Percentiles rank a stretch among this genome's conserved stretches.
Conservation (phyloP, 805 yeast genomes). For the Cephaloascus albidus region DNA sequence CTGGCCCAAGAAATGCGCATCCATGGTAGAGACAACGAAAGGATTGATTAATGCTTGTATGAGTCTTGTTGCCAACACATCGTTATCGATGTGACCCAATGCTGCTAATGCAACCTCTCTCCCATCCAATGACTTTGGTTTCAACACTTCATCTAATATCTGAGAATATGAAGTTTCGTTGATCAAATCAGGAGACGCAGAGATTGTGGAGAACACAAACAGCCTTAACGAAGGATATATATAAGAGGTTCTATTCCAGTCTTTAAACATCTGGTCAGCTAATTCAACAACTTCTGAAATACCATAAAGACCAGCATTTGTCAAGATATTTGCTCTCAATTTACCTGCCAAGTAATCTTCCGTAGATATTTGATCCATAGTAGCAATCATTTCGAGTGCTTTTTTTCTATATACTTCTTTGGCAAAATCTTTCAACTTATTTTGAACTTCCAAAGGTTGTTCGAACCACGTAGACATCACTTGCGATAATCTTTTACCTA, state of each 20-base stretch:
- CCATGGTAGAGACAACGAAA: constrained; percentile 46
- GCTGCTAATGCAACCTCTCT: constrained; percentile 50
- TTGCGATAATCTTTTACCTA: constrained; percentile 27
- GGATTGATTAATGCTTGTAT: constrained; percentile 30
- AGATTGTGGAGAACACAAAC: constrained; percentile 33
- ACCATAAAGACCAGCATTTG: constrained; percentile 26
- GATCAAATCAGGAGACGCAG: constrained; percentile 22
- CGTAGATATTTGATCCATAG: constrained; percentile 7
- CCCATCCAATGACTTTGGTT: constrained; percentile 47
- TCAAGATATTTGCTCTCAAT: constrained; percentile 28
- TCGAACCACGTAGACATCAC: constrained; percentile 27
- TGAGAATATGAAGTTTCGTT: constrained; percentile 22
- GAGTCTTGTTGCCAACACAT: constrained; percentile 24
- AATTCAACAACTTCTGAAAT: constrained; percentile 25
- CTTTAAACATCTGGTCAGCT: constrained; percentile 19
- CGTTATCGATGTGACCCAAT: constrained; percentile 35
- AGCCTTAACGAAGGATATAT: constrained; percentile 35
- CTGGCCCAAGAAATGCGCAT: constrained; percentile 40
- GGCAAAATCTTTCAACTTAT: constrained; percentile 20
- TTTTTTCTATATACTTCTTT: constrained; percentile 19
- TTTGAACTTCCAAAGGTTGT: constrained; percentile 13
- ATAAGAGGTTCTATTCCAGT: constrained; percentile 12
- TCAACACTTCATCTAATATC: constrained; percentile 34
- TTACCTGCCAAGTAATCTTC: constrained; percentile 18
- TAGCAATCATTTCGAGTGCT: constrained; percentile 14